Evolutionary conservation across 2,329 filamentous ascomycete genomes (phyloP), one percentile per base, ranked within the genome.

Genomic region (Fusarium sp.): DNA sequence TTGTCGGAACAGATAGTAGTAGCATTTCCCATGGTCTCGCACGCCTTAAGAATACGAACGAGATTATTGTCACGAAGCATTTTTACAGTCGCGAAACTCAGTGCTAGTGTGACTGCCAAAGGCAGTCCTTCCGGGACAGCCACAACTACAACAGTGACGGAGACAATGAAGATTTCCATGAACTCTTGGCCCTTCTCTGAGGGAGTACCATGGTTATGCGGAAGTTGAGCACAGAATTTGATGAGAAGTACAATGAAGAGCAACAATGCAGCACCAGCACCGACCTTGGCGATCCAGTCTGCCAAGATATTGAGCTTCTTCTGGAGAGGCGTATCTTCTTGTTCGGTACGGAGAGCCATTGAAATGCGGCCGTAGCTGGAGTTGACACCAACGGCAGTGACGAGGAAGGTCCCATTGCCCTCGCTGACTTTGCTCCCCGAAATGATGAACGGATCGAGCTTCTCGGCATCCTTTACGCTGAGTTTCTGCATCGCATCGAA

Each of bases 201-300:
- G 2, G 88, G 80, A 0, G 80, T 78, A 1, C 68, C 75, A 21
- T 68, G 42, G 71, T 86, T 88, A 34, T 79, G 72, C 7, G 85
- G 84, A 9, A 95, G 83, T 17, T 84, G 78, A 32, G 85, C 89
- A 23, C 92, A 81, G 75, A 94, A 95, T 73, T 92, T 89, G 81
- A 95, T 92, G 72, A 94, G 88, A 14, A 94, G 82, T 23, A 93
- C 90, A 51, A 93, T 79, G 75, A 96, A 95, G 20, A 95, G 83
- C 9, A 94, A 78, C 15, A 91, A 77, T 43, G 91, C 91, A 30
- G 92, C 89, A 55, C 87, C 87, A 70, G 90, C 88, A 26, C 85
- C 86, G 24, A 77, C 62, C 62, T 77, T 79, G n/a, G 78, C 78
- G 48, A 79, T 79, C 71, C 68, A 72, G 44, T 73, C 68, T 23